Evolutionary conservation across 2,329 filamentous ascomycete genomes (phyloP), one percentile per base, ranked within the genome.

Genomic region (Aspergillus hiratsukae): DNA sequence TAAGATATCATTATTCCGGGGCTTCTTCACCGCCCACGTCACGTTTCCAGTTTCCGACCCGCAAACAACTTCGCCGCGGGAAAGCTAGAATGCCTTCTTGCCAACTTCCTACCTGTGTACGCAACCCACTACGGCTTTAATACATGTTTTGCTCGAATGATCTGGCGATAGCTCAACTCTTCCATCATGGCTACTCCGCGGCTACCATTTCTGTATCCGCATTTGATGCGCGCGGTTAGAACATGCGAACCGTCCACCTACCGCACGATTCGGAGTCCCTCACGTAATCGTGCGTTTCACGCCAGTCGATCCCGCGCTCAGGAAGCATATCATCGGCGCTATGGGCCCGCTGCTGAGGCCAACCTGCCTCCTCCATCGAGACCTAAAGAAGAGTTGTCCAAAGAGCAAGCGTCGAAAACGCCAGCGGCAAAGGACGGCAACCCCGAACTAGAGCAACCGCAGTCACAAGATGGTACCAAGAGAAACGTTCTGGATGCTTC

Each of bases 131-230:
- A 37, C 31, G 14, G n/a, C 50, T 55, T 27, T 7, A 48, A 46
- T 49, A 48, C 49, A 52, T 49, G 37, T 9, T 54, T 43, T 43
- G 21, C 51, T 48, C 49, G 53, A 46, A 50, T 64, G 31, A 54
- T 55, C 53, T 54, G 52, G 61, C 52, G 51, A 53, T 58, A 58
- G 31, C 41, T 28, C 55, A 19, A 31, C 21, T 49, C 52, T 43
- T 48, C 55, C 59, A 70, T 65, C 59, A 90, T 90, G 84, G 80
- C 86, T 60, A 79, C 82, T 25, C 76, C 78, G 58, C 80, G 87
- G 66, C 77, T 90, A 58, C 83, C 83, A 17, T 89, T 89, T 66
- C 77, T 90, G 19, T 89, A 88, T 63, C 86, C 87, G 48, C 84
- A 85, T 63, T 73, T 89, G 54, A 83, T 87, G 71, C 83, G 85